Evolutionary conservation across 1,139 yeast species (phyloP).

Genomic region (Zygosaccharomyces sapae): DNA sequence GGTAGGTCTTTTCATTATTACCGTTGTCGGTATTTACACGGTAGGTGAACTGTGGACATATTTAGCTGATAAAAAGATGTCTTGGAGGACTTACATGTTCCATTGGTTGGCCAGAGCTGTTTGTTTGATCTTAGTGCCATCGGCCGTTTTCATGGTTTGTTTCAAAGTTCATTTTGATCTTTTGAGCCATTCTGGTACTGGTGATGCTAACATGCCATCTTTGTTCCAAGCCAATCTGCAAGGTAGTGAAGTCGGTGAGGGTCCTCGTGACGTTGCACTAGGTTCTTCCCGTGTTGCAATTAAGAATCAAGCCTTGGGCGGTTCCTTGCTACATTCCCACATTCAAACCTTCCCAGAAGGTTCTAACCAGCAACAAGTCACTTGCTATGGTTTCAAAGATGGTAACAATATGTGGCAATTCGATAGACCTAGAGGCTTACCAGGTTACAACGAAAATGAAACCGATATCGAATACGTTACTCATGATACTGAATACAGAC

Average conservation of each 20-base stretch:
- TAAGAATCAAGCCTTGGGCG: constrained; percentile 87
- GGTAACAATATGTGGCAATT: constrained; percentile 85
- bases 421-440: constrained; percentile 64
- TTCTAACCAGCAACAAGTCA: constrained; percentile 92
- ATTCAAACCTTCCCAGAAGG: constrained; percentile 93
- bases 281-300: constrained; percentile 75
- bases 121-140: constrained; percentile 60
- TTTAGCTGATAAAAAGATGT: constrained; percentile 54
- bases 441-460: constrained; percentile 49
- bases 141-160: constrained; percentile 55
- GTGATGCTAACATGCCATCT: constrained; percentile 96
- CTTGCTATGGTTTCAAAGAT: constrained; percentile 92
- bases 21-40: constrained; percentile 73
- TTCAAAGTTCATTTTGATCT: constrained; percentile 74
- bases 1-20: constrained; percentile 77
- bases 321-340: constrained; percentile 92
- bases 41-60: constrained; percentile 67
- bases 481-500: constrained; percentile 73
- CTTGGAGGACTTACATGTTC: constrained; percentile 46
- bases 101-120: constrained; percentile 68
- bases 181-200: constrained; percentile 76
- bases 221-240: constrained; percentile 89
- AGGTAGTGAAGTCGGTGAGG: constrained; percentile 76
- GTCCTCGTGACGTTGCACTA: constrained; percentile 83
- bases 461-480: constrained; percentile 54